Evolutionary conservation across 2,329 filamentous ascomycete species (phyloP), one percentile per base, ranked within the genome.

Genomic region (Cladosporium sp.): DNA sequence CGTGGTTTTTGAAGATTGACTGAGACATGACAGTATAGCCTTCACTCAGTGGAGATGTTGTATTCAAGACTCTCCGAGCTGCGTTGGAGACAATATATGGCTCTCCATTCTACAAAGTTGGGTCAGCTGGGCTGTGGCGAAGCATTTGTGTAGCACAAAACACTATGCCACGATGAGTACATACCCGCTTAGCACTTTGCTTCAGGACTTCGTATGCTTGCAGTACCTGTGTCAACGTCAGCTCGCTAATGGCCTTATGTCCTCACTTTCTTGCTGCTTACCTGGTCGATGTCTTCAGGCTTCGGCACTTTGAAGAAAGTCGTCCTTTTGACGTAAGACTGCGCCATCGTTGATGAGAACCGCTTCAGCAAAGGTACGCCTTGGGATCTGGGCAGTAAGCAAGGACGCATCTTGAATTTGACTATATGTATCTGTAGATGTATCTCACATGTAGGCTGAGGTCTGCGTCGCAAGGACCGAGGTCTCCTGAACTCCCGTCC

Each of bases 11-110:
- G 63, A 89, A 89, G 47, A 81, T 77, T 30, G 79, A 82, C 65
- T 84, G 80, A 49, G 79, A 80, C 17, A 80, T 75, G 48, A 88
- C 62, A 4, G 83, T 88, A 70, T 77, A 87, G 40, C 84, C 85
- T 64, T 85, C 79, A 56, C 75, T 76, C 29, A 84, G 79, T 15
- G 78, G 72, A 18, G 59, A 62, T 4, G 50, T 52, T 12, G 59
- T 60, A 40, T 64, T 64, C 36, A 61, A 30, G 24, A 64, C 52
- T 18, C 53, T 54, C 9, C 59, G 48, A 13, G 59, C 56, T 11
- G 56, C 56, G 27, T 63, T 64, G 51, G 75, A 76, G 34, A 82
- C 67, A 58, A 89, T 86, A 65, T 89, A 89, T 1, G 83, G 82
- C 63, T 85, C 81, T 55, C 83, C 84, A 59, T 86, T 77, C 85